A percentile compares a stretch with the other conserved stretches of the same genome.
These are phyloP conservation scores for Apiotrichum brassicae DNA, from an alignment of 1,284 basidiomycete genomes.

Conservation along the genomic window DNA sequence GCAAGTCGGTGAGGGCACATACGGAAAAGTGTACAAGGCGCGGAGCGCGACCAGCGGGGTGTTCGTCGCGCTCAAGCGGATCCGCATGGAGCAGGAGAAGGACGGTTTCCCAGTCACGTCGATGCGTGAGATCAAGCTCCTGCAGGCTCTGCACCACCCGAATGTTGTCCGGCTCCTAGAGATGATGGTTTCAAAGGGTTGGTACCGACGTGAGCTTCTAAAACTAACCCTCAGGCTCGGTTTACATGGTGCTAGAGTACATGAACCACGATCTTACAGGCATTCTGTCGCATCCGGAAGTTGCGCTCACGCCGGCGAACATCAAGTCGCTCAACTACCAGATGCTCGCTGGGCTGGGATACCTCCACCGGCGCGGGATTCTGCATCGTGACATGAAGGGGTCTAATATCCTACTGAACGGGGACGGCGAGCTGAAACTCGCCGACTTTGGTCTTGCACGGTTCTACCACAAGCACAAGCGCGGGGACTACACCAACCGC, in stretches of 20 bases:
- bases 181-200: constrained; percentile 97
- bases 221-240: constrained; percentile 58
- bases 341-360: constrained; percentile 87
- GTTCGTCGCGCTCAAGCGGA: constrained; percentile 89
- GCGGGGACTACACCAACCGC: constrained; percentile 93
- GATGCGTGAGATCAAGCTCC: constrained; percentile 96
- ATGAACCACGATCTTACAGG: constrained; percentile 99
- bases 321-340: constrained; percentile 92
- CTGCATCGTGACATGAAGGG: constrained; percentile 99
- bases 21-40: constrained; percentile 99
- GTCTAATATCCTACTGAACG: constrained; percentile 94
- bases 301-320: constrained; percentile 74
- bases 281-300: constrained; percentile 83
- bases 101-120: constrained; percentile 99
- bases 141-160: constrained; percentile 81
- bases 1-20: constrained; percentile 97
- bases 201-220: constrained; percentile 21
- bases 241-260: constrained; percentile 99
- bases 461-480: constrained; percentile 78
- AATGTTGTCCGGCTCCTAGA: constrained; percentile 88
- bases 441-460: constrained; percentile 98
- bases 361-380: constrained; percentile 89
- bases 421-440: constrained; percentile 85
- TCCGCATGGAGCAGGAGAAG: constrained; percentile 94
- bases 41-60: constrained; percentile 67